Evolutionary conservation across 495 filamentous ascomycete genomes (phyloP).

Genomic region (Penicillium angulare): DNA sequence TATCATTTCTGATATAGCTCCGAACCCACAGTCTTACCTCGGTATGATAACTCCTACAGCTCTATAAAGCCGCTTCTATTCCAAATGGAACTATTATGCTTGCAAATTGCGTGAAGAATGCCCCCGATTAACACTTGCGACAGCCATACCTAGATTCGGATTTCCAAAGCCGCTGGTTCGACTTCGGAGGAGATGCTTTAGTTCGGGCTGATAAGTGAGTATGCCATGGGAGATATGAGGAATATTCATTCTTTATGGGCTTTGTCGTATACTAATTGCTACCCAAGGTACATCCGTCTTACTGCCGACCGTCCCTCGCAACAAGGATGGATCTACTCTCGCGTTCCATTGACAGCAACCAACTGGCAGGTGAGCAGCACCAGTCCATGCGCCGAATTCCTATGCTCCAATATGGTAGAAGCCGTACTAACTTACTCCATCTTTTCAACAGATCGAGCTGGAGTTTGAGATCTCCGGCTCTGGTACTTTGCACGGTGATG

Average conservation of each 20-base stretch:
- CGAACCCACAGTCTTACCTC: slow-evolving; percentile 70
- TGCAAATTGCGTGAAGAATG: no score
- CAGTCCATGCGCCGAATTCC: background rate
- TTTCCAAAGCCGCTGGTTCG: slow-evolving; percentile 98
- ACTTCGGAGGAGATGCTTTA: slow-evolving; percentile 96
- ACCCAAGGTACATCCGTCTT: slow-evolving; percentile 79
- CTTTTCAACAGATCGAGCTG: slow-evolving; percentile 68
- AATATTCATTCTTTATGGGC: no score
- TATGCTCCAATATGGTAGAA: no score
- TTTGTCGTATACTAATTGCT: slow-evolving; percentile 23
- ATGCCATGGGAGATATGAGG: background rate
- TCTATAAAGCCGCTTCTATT: no score
- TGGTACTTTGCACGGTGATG: slow-evolving; percentile 90
- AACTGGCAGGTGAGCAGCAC: slow-evolving; percentile 80
- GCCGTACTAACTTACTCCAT: background rate
- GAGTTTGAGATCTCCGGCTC: slow-evolving; percentile 88
- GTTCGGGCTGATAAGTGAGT: slow-evolving; percentile 85
- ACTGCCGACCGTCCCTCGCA: slow-evolving; percentile 88
- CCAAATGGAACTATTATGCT: no score
- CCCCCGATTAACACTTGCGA: slow-evolving; percentile 28
- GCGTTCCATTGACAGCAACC: slow-evolving; percentile 92
- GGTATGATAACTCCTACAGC: slow-evolving; percentile 33
- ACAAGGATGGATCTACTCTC: slow-evolving; percentile 88
- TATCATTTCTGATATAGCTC: slow-evolving; percentile 46
- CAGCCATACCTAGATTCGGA: slow-evolving; percentile 97